phyloP scores from a whole-genome alignment of 1,284 basidiomycete species.

The Volvariella volvacea region DNA sequence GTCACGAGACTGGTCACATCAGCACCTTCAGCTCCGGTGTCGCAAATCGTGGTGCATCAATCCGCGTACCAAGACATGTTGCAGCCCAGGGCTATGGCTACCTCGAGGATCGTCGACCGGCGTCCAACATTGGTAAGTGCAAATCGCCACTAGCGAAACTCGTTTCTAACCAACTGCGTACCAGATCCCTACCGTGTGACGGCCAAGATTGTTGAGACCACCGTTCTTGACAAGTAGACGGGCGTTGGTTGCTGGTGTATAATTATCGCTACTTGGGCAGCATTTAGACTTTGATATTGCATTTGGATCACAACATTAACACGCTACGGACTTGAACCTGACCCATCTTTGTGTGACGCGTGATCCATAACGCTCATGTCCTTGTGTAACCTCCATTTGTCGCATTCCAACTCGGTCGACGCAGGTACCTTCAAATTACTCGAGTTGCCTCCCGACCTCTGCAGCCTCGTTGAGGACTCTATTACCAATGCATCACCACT shows the following conservation, averaged over 20 bases:
- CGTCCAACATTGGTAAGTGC: constrained; percentile 90
- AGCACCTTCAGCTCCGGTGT: constrained; percentile 90
- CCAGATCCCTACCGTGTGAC: constrained; percentile 87
- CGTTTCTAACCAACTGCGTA: neutral
- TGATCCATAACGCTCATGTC: constrained; percentile 7
- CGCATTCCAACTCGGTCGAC: constrained; percentile 24
- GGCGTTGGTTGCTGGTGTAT: constrained; percentile 10
- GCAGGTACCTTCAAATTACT: constrained; percentile 56
- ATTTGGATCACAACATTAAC: too few relatives aligned
- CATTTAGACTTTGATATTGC: too few relatives aligned
- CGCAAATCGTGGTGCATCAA: constrained; percentile 96
- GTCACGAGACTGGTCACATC: constrained; percentile 97
- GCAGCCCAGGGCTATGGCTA: constrained; percentile 92
- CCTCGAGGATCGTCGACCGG: constrained; percentile 93
- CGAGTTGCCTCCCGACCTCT: constrained; percentile 62
- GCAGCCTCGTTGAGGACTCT: constrained; percentile 40
- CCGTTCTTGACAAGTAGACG: constrained; percentile 53
- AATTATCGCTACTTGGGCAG: neutral
- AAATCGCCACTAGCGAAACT: constrained; percentile 2
- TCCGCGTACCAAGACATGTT: constrained; percentile 91
- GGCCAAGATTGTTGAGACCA: constrained; percentile 90
- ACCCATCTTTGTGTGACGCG: neutral
- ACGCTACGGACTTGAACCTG: neutral
- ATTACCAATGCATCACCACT: constrained; percentile 23
- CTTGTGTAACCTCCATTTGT: constrained; percentile 43